phyloP scores from a whole-genome alignment of 257 asterid genomes.

The Echium plantagineum region DNA sequence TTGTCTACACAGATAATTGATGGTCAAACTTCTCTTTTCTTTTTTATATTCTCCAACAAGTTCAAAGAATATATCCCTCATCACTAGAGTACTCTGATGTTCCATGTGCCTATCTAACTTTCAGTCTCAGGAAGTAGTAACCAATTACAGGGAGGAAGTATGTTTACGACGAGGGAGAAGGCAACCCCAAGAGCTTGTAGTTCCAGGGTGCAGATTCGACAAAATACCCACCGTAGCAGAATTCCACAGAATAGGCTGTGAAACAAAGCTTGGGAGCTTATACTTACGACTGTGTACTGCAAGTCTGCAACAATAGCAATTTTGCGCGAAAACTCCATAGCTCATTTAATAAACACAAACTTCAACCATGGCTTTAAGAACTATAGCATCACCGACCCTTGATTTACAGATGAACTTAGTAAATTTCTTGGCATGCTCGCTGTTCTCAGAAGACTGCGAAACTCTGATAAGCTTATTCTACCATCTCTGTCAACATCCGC shows the following conservation, averaged over 20 bases:
- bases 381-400: constrained; percentile 17
- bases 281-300: background rate
- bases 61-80: no score
- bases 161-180: no score
- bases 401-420: constrained; percentile 23
- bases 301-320: constrained; percentile 3
- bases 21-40: no score
- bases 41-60: no score
- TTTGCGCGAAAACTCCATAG: background rate
- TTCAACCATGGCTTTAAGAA: constrained; percentile 9
- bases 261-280: constrained; percentile 9
- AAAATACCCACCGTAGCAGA: background rate
- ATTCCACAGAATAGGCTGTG: constrained; percentile 3
- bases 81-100: no score
- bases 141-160: no score
- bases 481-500: constrained; percentile 97
- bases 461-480: constrained; percentile 76
- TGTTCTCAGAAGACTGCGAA: constrained; percentile 82
- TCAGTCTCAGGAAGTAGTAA: no score
- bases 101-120: no score
- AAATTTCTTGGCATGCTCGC: constrained; percentile 68
- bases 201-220: background rate
- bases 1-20: no score
- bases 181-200: constrained; percentile 2
- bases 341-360: background rate